Evolutionary conservation across 2,329 filamentous ascomycete species (phyloP).

Genomic region (Epichloe brachyelytri): DNA sequence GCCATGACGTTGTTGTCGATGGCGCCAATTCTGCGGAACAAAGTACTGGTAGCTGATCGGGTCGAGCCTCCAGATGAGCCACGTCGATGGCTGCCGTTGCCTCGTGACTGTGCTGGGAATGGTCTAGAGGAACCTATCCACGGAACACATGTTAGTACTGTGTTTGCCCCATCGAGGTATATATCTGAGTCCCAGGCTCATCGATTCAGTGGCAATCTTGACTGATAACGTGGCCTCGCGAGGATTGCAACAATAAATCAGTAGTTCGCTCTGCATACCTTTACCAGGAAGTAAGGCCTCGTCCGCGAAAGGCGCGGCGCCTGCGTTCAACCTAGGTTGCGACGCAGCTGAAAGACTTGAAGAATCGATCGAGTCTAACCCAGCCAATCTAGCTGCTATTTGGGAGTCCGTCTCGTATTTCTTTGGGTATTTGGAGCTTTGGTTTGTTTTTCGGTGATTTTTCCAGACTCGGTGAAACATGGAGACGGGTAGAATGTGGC

Average conservation of each 20-base stretch:
- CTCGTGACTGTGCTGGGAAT: constrained; percentile 14
- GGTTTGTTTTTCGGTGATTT: constrained; percentile 15
- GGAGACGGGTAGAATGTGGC: constrained; percentile 11
- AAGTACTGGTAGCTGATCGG: constrained; percentile 18
- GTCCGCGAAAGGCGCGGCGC: constrained; percentile 1
- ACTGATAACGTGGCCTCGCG: background rate
- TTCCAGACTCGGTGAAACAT: constrained; percentile 26
- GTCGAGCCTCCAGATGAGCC: constrained; percentile 21
- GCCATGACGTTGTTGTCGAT: constrained; percentile 31
- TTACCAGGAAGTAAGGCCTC: background rate
- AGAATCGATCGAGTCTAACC: constrained; percentile 1
- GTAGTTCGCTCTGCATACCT: constrained; percentile 2
- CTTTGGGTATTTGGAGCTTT: constrained; percentile 7
- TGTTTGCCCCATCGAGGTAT: no score
- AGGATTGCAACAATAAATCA: background rate
- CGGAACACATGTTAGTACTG: no score
- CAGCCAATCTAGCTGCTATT: background rate
- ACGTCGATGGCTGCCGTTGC: constrained; percentile 16
- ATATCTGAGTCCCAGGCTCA: no score
- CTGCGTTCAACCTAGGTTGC: background rate
- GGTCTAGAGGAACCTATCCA: constrained; percentile 5
- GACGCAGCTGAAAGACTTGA: background rate
- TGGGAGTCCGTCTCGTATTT: constrained; percentile 4
- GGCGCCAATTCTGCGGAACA: constrained; percentile 22
- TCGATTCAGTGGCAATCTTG: no score